Evolutionary conservation across 225 moss, liverwort and hornwort genomes (phyloP).

Genomic region (Antitrichia curtipendula): DNA sequence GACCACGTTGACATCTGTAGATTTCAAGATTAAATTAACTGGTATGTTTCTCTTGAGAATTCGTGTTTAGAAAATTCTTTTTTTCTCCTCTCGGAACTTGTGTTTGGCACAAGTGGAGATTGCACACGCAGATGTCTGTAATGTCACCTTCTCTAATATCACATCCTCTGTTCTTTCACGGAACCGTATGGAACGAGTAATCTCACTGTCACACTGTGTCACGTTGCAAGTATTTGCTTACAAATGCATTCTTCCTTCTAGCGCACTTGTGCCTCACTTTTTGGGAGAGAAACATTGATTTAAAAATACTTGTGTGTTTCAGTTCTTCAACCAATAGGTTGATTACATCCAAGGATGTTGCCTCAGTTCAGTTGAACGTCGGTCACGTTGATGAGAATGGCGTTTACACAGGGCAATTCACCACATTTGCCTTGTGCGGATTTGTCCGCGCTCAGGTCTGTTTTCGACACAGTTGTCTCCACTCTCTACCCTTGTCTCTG

Average conservation of each 20-base stretch:
- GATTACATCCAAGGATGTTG: not conserved
- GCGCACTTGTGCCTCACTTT: not conserved
- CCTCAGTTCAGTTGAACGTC: not conserved
- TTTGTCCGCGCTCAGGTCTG: conserved; percentile 1
- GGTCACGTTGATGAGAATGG: conserved; percentile 1
- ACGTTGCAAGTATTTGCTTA: not conserved
- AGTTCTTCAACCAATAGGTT: conserved; percentile 1
- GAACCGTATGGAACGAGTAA: not conserved
- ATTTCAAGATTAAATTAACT: not conserved
- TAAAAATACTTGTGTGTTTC: not conserved
- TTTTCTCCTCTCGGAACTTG: not conserved
- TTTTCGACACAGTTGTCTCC: not conserved
- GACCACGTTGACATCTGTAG: not conserved
- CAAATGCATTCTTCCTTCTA: not conserved
- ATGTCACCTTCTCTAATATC: not conserved
- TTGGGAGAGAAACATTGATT: not conserved
- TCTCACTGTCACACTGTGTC: not conserved
- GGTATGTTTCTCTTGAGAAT: not conserved
- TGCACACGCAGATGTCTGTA: not conserved
- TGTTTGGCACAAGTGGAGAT: not conserved
- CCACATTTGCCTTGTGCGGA: not conserved
- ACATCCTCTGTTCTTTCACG: not conserved
- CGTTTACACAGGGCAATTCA: not conserved
- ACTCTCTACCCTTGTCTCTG: not conserved
- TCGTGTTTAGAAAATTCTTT: not conserved